These are phyloP conservation scores for Pseudocercospora eumusae DNA, from an alignment of 2,329 filamentous ascomycete species.

Conservation along the genomic window DNA sequence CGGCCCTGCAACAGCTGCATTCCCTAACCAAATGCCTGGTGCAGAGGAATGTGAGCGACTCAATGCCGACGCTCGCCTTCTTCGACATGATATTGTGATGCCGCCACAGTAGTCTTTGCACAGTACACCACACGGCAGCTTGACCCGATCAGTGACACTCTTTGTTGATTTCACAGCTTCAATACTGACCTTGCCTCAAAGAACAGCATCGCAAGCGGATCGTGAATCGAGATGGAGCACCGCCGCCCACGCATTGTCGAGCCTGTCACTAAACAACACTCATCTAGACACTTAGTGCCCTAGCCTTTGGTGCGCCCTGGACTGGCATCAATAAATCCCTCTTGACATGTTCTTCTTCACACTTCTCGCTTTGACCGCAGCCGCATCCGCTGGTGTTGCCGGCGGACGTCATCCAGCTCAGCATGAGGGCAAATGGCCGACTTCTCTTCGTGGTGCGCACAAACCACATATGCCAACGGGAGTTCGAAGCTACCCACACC, in stretches of 20 bases:
- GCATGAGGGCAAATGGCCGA: neutral
- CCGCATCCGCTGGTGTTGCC: conserved; percentile 15
- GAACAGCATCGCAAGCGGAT: neutral
- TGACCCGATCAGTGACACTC: neutral
- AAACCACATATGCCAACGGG: neutral
- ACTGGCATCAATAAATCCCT: conserved; percentile 39
- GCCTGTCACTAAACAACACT: neutral
- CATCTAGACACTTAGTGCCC: neutral
- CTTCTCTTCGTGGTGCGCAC: neutral
- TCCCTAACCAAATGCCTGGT: neutral
- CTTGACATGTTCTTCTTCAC: conserved; percentile 20
- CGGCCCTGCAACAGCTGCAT: neutral
- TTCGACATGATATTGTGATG: neutral
- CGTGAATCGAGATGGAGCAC: neutral
- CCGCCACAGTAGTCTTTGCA: neutral
- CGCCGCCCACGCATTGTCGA: neutral
- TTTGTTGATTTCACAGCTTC: neutral
- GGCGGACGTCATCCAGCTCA: conserved; percentile 4
- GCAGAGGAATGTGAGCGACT: neutral
- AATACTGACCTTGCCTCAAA: neutral
- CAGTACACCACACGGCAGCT: neutral
- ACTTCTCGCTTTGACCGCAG: conserved; percentile 1
- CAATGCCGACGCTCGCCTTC: neutral
- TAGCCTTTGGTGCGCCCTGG: neutral
- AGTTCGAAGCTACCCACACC: neutral